phyloP scores from a whole-genome alignment of 2,329 filamentous ascomycete genomes.

The Penicillium sp. region DNA sequence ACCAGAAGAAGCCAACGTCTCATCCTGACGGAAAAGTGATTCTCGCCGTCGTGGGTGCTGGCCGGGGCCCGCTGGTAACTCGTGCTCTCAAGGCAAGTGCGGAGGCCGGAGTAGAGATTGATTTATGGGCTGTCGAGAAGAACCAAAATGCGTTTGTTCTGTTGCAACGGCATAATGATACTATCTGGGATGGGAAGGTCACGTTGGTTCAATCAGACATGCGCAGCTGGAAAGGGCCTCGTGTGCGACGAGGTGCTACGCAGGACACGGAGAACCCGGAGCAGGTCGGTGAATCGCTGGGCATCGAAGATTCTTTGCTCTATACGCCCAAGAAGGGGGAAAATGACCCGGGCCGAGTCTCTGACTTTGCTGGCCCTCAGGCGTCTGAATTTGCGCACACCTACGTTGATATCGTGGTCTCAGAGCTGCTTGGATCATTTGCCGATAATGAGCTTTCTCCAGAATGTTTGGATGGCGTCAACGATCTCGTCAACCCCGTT shows the following conservation, averaged over 20 bases:
- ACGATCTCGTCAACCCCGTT: constrained; percentile 74
- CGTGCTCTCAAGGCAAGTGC: constrained; percentile 78
- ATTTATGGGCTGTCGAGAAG: constrained; percentile 93
- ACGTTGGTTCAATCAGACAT: constrained; percentile 95
- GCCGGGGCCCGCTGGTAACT: constrained; percentile 86
- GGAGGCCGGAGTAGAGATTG: constrained; percentile 70
- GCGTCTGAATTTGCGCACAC: constrained; percentile 23
- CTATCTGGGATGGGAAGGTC: constrained; percentile 75
- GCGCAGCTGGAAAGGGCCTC: constrained; percentile 88
- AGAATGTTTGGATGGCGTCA: constrained; percentile 93
- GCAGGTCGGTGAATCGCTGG: constrained; percentile 36
- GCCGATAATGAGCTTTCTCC: constrained; percentile 96
- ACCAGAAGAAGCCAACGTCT: constrained; percentile 69
- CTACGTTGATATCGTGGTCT: constrained; percentile 81
- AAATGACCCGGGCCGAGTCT: constrained; percentile 42
- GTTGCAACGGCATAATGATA: constrained; percentile 78
- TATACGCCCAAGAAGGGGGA: constrained; percentile 18
- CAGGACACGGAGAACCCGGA: constrained; percentile 11
- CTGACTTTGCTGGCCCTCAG: constrained; percentile 47
- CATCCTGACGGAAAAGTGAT: constrained; percentile 70
- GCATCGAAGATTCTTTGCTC: constrained; percentile 29
- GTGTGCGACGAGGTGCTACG: constrained; percentile 24
- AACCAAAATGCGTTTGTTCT: constrained; percentile 97
- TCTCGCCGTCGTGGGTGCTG: constrained; percentile 88
- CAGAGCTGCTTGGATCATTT: constrained; percentile 88